Evolutionary conservation across 805 yeast genomes (phyloP).

Genomic region (Saturnispora kantuleensis): DNA sequence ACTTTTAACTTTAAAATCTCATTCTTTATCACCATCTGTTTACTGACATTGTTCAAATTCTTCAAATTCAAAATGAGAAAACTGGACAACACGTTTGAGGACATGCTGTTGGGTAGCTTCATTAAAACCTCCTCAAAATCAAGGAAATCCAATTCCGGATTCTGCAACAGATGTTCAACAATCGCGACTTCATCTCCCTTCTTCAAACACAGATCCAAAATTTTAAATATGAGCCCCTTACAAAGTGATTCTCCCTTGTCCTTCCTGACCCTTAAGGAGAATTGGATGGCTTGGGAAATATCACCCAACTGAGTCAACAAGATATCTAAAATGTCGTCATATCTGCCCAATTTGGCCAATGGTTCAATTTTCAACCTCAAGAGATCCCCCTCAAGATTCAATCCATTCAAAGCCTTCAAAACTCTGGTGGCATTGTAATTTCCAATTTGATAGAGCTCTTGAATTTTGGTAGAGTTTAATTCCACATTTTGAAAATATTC

Average conservation of each 20-base stretch:
- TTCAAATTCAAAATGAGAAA: slow-evolving; percentile 40
- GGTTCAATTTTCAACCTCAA: slow-evolving; percentile 46
- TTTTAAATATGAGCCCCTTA: slow-evolving; percentile 33
- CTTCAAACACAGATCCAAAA: slow-evolving; percentile 33
- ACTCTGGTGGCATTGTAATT: slow-evolving; percentile 32
- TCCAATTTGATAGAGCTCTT: slow-evolving; percentile 25
- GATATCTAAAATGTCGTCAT: slow-evolving; percentile 53
- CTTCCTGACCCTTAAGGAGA: slow-evolving; percentile 42
- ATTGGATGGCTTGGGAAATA: slow-evolving; percentile 46
- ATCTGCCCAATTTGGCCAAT: slow-evolving; percentile 48
- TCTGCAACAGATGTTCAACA: slow-evolving; percentile 24
- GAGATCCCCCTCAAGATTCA: slow-evolving; percentile 14
- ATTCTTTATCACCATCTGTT: slow-evolving; percentile 32
- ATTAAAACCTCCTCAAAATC: slow-evolving; percentile 32
- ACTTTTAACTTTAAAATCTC: slow-evolving; percentile 47
- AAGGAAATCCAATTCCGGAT: slow-evolving; percentile 17
- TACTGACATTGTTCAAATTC: slow-evolving; percentile 29
- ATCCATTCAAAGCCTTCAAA: slow-evolving; percentile 14
- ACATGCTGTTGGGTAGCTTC: slow-evolving; percentile 41
- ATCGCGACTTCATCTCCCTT: slow-evolving; percentile 11
- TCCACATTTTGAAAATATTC: slow-evolving; percentile 31
- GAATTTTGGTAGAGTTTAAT: slow-evolving; percentile 24
- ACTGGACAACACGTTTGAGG: slow-evolving; percentile 31
- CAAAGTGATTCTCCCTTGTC: slow-evolving; percentile 12
- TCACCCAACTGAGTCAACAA: slow-evolving; percentile 49